Conservation (phyloP, 163 green algal species). For the Picocystis sp. region DNA sequence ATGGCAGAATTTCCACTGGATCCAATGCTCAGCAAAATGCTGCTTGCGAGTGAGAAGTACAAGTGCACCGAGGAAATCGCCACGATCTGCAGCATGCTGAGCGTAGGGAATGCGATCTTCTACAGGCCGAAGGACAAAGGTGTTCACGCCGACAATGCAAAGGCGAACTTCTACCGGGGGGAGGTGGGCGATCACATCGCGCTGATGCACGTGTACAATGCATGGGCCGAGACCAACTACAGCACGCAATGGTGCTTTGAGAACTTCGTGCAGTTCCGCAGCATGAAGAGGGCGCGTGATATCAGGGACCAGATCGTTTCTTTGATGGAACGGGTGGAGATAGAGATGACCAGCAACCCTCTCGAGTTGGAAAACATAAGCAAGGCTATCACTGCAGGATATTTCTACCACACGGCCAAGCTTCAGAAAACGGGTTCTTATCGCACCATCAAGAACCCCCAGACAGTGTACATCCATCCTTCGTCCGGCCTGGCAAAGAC, state of each 20-base stretch:
- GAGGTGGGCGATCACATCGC: slow-evolving; percentile 85
- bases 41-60: slow-evolving; percentile 65
- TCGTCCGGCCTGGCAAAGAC: slow-evolving; percentile 48
- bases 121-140: slow-evolving; percentile 84
- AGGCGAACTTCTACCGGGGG: slow-evolving; percentile 71
- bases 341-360: slow-evolving; percentile 58
- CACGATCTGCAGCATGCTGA: slow-evolving; percentile 85
- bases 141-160: slow-evolving; percentile 86
- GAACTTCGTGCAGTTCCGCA: slow-evolving; percentile 85
- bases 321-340: slow-evolving; percentile 91
- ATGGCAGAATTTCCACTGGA: slow-evolving; percentile 98
- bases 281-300: slow-evolving; percentile 88
- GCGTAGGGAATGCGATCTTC: slow-evolving; percentile 75
- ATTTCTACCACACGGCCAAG: slow-evolving; percentile 89
- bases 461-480: slow-evolving; percentile 82
- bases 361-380: slow-evolving; percentile 50
- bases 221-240: slow-evolving; percentile 78
- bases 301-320: slow-evolving; percentile 83
- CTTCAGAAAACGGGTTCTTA: slow-evolving; percentile 84
- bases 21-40: slow-evolving; percentile 82
- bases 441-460: slow-evolving; percentile 84
- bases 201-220: slow-evolving; percentile 70
- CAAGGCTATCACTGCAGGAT: slow-evolving; percentile 69
- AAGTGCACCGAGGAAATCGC: slow-evolving; percentile 65
- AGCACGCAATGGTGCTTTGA: slow-evolving; percentile 83